Percentiles rank a stretch among this genome's conserved stretches.
Conservation (phyloP, 2,329 filamentous ascomycete genomes). For the Colletotrichum sp. region DNA sequence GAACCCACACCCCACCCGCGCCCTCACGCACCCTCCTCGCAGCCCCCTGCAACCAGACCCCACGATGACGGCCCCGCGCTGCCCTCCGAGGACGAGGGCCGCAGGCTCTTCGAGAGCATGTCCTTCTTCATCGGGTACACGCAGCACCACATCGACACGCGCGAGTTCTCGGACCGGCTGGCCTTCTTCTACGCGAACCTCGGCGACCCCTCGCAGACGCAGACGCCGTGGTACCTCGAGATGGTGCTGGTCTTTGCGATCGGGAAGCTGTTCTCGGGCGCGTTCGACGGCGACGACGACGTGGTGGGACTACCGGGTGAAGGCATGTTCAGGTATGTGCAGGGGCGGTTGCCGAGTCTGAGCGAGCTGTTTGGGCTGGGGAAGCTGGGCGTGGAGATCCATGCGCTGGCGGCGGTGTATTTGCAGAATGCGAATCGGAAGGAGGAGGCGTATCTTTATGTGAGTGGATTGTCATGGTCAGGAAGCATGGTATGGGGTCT, state of each 20-base stretch:
- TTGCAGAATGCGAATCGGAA: constrained; percentile 16
- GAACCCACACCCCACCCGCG: not conserved
- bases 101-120: constrained; percentile 23
- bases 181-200: constrained; percentile 8
- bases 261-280: constrained; percentile 13
- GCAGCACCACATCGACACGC: constrained; percentile 27
- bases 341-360: not conserved
- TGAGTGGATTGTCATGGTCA: too few species aligned
- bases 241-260: constrained; percentile 17
- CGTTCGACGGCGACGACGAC: not conserved
- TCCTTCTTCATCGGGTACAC: constrained; percentile 27
- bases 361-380: constrained; percentile 1
- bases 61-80: not conserved
- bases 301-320: not conserved
- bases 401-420: constrained; percentile 16
- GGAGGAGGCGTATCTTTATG: constrained; percentile 22
- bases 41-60: not conserved
- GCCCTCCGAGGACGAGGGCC: constrained; percentile 20
- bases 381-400: constrained; percentile 6
- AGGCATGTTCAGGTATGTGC: not conserved
- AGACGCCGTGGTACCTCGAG: constrained; percentile 11
- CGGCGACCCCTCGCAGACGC: not conserved
- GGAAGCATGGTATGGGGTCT: too few species aligned
- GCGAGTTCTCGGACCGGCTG: constrained; percentile 21
- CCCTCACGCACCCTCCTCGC: not conserved